These are phyloP conservation scores for Fraxinus americana DNA, from an alignment of 257 asterid species.

Conservation along the genomic window DNA sequence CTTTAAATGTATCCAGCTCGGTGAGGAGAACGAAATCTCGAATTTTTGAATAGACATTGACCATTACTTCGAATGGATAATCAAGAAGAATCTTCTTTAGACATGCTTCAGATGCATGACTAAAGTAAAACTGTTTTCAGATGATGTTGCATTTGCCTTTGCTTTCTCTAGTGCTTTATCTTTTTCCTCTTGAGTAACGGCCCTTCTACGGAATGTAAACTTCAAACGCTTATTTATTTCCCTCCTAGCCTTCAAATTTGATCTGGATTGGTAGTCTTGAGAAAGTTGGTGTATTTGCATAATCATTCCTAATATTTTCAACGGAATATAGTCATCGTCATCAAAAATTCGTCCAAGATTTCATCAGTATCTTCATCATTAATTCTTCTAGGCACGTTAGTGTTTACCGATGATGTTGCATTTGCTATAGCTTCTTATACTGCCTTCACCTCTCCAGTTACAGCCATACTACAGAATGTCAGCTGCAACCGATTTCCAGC, in stretches of 20 bases:
- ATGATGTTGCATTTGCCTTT: constrained; percentile 6
- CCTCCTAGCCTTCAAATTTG: neutral
- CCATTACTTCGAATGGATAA: constrained; percentile 31
- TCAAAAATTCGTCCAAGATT: no score
- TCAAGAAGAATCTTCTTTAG: constrained; percentile 32
- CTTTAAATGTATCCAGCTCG: constrained; percentile 24
- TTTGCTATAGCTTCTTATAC: no score
- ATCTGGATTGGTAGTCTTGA: no score
- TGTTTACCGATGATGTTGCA: no score
- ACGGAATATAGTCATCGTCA: no score
- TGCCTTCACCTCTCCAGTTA: no score
- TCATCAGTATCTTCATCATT: no score
- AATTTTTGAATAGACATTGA: constrained; percentile 23
- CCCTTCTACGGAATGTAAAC: constrained; percentile 27
- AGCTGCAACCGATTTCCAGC: no score
- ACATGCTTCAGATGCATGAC: constrained; percentile 39
- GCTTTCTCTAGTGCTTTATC: constrained; percentile 27
- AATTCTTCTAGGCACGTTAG: no score
- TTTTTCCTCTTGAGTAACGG: constrained; percentile 30
- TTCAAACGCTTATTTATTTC: neutral
- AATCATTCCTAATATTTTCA: no score
- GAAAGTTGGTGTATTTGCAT: no score
- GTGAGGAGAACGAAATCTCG: constrained; percentile 18
- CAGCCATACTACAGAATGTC: no score
- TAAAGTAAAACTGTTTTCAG: constrained; percentile 17